Evolutionary conservation across 2,329 filamentous ascomycete genomes (phyloP), one percentile per base, ranked within the genome.

Genomic region (Fusarium setosum): DNA sequence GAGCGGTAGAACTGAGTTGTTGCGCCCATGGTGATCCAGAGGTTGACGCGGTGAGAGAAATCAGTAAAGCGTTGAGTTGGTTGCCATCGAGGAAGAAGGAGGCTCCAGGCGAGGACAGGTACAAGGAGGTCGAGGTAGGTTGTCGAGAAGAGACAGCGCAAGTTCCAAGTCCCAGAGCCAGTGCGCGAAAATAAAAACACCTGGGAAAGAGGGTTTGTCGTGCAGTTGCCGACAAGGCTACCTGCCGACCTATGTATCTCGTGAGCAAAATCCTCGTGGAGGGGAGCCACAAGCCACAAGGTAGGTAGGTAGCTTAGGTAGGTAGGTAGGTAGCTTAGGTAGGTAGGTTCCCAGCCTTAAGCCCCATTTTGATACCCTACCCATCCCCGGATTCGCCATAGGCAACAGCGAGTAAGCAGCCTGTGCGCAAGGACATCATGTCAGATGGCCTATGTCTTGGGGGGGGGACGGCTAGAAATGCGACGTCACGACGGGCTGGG

Each of bases 1-100:
- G 86, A 88, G 63, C 82, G 83, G 70, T 86, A 85, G 75, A 87
- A 88, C 50, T 83, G 78, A 37, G 83, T 87, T 47, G 65, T 65
- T 8, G 63, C 57, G 52, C 63, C 67, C 76, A 78, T 79, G 61
- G 35, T 20, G 26, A 38, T 48, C 12, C 13, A 20, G 21, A n/a
- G 4, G 18, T 15, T 26, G 26, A 54, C 48, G 47, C 13, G 18
- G 7, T 41, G 18, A 18, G 31, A 44, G 6, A 37, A 29, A n/a
- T 40, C 31, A 29, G 32, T 23, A 38, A 29, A 29, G 29, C 37
- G 40, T 17, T 9, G 6, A 65, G 17, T 31, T 7, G 17, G 21
- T 37, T 35, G 10, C 41, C 50, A 61, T 54, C 21, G 11, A 34
- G 15, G 13, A 51, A 38, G 7, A 21, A 49, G 1, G 24, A 21